These are phyloP conservation scores for Megacollybia marginata DNA, from an alignment of 768 basidiomycete species.

Conservation along the genomic window DNA sequence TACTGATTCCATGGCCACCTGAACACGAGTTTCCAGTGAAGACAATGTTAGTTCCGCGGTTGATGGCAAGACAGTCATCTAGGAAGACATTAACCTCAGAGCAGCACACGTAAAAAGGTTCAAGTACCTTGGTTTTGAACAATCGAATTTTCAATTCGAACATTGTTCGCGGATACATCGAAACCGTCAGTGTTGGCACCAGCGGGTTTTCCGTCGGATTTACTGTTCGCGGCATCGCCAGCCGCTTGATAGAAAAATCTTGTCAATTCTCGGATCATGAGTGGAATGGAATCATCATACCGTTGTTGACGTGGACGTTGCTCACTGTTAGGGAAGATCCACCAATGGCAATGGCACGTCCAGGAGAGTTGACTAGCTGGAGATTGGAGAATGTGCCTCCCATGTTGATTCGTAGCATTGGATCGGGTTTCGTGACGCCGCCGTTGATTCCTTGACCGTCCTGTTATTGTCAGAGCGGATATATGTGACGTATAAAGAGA, in stretches of 20 bases:
- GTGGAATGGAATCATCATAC: not conserved
- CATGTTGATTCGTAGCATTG: slow-evolving; percentile 14
- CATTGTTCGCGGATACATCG: slow-evolving; percentile 11
- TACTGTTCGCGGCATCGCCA: slow-evolving; percentile 10
- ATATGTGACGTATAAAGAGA: not conserved
- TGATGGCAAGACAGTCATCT: slow-evolving; percentile 18
- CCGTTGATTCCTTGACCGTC: slow-evolving; percentile 13
- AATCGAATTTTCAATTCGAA: slow-evolving; percentile 8
- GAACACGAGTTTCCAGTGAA: slow-evolving; percentile 13
- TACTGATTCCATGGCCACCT: slow-evolving; percentile 15
- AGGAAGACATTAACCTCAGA: not conserved
- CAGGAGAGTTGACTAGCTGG: slow-evolving; percentile 9
- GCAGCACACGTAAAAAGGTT: not conserved
- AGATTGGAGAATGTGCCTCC: slow-evolving; percentile 13
- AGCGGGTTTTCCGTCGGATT: slow-evolving; percentile 8
- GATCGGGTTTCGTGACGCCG: slow-evolving; percentile 8
- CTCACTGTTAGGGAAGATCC: slow-evolving; percentile 11
- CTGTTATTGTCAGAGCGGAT: not conserved
- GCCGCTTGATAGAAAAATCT: slow-evolving; percentile 4
- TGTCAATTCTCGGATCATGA: not conserved
- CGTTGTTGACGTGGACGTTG: slow-evolving; percentile 11
- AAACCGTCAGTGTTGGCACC: slow-evolving; percentile 17
- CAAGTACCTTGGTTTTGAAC: slow-evolving; percentile 12
- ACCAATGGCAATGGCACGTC: slow-evolving; percentile 10
- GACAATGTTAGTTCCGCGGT: slow-evolving; percentile 11